Conservation (phyloP, 495 filamentous ascomycete genomes). For the Lichina pygmaea region DNA sequence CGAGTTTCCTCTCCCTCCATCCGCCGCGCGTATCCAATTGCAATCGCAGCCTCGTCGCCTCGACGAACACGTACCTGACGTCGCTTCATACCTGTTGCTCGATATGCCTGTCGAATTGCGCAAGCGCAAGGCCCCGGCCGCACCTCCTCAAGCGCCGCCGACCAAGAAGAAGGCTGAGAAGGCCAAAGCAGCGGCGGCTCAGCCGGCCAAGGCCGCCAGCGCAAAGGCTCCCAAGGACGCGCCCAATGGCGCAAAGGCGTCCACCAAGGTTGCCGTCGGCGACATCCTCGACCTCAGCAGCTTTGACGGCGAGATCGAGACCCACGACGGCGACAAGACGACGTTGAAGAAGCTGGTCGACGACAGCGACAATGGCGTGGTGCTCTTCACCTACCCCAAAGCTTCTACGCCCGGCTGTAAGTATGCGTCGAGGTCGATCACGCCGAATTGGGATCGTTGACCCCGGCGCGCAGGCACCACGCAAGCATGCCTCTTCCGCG, state of each 20-base stretch:
- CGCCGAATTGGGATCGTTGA: not conserved
- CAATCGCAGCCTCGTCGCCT: not conserved
- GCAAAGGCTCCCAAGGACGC: not conserved
- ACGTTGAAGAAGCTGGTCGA: constrained; percentile 55
- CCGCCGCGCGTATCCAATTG: not conserved
- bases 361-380: constrained; percentile 59
- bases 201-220: constrained; percentile 6
- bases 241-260: constrained; percentile 1
- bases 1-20: not conserved
- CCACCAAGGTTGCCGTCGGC: constrained; percentile 11
- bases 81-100: not conserved
- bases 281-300: constrained; percentile 33
- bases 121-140: constrained; percentile 42
- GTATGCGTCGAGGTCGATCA: constrained; percentile 11
- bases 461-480: constrained; percentile 35
- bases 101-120: constrained; percentile 34
- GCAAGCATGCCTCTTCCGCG: constrained; percentile 82
- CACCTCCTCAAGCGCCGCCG: constrained; percentile 22
- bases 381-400: constrained; percentile 87
- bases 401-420: constrained; percentile 89
- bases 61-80: too few species aligned
- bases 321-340: constrained; percentile 52
- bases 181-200: constrained; percentile 14
- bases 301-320: constrained; percentile 67
- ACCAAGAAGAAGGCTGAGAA: constrained; percentile 23